Percentiles rank a stretch among this genome's conserved stretches.
Conservation (phyloP, 2,329 filamentous ascomycete species). For the Nemania diffusa region DNA sequence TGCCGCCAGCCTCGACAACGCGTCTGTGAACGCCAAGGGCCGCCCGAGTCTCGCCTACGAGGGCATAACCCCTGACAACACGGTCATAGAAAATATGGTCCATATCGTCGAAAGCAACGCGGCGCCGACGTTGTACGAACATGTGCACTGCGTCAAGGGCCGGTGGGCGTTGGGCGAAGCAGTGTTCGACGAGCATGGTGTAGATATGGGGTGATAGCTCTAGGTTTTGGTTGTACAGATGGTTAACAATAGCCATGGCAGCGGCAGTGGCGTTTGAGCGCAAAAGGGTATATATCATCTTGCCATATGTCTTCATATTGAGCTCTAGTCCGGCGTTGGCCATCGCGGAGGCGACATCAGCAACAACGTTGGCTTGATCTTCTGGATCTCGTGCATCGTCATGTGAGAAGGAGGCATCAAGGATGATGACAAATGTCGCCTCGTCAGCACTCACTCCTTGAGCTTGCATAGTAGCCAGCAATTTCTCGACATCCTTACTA, state of each 20-base stretch:
- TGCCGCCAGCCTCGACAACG: conserved; percentile 54
- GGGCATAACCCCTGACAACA: conserved; percentile 71
- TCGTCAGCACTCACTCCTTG: conserved; percentile 67
- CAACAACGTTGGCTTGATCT: conserved; percentile 64
- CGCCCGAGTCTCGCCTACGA: conserved; percentile 59
- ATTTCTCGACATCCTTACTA: conserved; percentile 57
- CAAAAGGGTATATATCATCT: conserved; percentile 74
- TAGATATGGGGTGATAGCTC: conserved; percentile 73
- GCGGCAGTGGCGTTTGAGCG: conserved; percentile 58
- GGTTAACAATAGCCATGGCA: conserved; percentile 68
- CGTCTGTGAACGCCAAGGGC: conserved; percentile 62
- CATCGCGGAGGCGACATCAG: conserved; percentile 67
- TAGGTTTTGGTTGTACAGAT: conserved; percentile 67
- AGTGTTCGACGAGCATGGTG: conserved; percentile 77
- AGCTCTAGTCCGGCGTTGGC: conserved; percentile 65
- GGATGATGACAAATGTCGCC: conserved; percentile 78
- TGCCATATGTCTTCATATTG: conserved; percentile 73
- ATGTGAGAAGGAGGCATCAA: conserved; percentile 66
- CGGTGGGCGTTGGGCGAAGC: conserved; percentile 68
- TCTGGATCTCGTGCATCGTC: conserved; percentile 52
- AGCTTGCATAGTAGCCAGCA: conserved; percentile 69
- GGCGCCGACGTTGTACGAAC: conserved; percentile 63
- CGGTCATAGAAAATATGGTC: conserved; percentile 61
- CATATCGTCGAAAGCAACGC: conserved; percentile 47
- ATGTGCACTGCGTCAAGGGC: conserved; percentile 68